Conservation (phyloP, 2,329 filamentous ascomycete genomes). For the Arthrobotrys megalospora region DNA sequence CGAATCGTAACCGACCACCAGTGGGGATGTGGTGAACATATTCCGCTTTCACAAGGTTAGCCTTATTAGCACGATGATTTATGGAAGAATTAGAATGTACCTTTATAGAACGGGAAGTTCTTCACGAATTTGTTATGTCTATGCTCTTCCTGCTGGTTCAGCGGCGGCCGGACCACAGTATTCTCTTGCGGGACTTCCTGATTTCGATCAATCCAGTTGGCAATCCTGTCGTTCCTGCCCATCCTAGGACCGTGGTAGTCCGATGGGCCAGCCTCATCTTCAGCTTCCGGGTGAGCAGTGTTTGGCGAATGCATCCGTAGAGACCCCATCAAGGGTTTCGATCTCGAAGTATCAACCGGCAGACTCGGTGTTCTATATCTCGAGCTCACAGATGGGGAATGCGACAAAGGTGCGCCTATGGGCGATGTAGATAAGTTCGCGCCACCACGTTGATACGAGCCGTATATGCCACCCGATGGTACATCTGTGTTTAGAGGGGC, state of each 20-base stretch:
- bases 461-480: constrained; percentile 24
- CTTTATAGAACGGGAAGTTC: constrained; percentile 61
- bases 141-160: constrained; percentile 51
- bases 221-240: constrained; percentile 47
- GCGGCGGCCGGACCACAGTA: constrained; percentile 53
- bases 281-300: constrained; percentile 33
- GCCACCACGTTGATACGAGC: constrained; percentile 28
- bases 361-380: constrained; percentile 50
- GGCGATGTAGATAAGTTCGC: constrained; percentile 49
- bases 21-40: constrained; percentile 60
- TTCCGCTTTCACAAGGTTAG: constrained; percentile 49
- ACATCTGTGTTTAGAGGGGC: constrained; percentile 45
- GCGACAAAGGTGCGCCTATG: constrained; percentile 26
- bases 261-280: constrained; percentile 49
- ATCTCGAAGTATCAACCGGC: constrained; percentile 31
- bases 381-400: constrained; percentile 31
- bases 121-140: constrained; percentile 55
- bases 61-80: background rate
- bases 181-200: constrained; percentile 57
- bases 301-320: constrained; percentile 49
- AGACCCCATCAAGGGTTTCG: constrained; percentile 41
- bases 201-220: constrained; percentile 58
- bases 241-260: constrained; percentile 37
- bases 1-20: constrained; percentile 44
- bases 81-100: constrained; percentile 1